These are phyloP conservation scores for Colletotrichum sp. DNA, from an alignment of 2,329 filamentous ascomycete genomes.

Conservation along the genomic window DNA sequence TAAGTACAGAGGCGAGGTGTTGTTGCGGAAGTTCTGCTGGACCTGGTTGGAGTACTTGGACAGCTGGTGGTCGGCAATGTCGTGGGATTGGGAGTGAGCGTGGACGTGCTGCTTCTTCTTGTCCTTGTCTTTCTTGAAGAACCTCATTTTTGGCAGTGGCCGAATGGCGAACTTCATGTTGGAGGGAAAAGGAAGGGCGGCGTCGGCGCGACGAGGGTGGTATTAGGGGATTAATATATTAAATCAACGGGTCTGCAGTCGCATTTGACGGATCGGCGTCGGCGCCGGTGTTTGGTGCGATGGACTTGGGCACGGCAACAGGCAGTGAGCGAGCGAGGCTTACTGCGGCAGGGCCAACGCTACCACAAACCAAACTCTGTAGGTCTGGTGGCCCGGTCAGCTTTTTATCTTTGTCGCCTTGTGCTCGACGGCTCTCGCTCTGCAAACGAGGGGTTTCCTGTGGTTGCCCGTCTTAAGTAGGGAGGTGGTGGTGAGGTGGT, in stretches of 20 bases:
- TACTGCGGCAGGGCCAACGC: conserved; percentile 11
- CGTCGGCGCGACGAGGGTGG: neutral
- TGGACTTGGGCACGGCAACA: neutral
- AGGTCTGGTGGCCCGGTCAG: neutral
- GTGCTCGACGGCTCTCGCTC: neutral
- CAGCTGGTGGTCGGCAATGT: conserved; percentile 9
- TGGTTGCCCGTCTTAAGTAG: neutral
- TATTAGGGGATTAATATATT: conserved; percentile 17
- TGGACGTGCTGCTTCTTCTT: conserved; percentile 21
- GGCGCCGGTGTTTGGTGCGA: conserved; percentile 5
- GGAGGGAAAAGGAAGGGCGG: neutral
- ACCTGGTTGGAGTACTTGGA: conserved; percentile 17
- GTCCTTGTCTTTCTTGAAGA: conserved; percentile 21
- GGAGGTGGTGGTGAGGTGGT: neutral
- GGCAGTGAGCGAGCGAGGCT: neutral
- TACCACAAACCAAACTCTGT: conserved; percentile 7
- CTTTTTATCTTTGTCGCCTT: neutral
- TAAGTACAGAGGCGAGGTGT: conserved; percentile 28
- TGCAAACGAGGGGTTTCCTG: neutral
- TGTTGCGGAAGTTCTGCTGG: conserved; percentile 15
- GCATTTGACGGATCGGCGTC: conserved; percentile 13
- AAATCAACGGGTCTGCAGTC: conserved; percentile 13
- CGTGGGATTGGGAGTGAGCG: conserved; percentile 1
- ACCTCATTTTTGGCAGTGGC: conserved; percentile 19
- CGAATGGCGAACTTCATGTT: conserved; percentile 20